These are phyloP conservation scores for Adansonia digitata DNA, from an alignment of 345 rosid species.

Conservation along the genomic window DNA sequence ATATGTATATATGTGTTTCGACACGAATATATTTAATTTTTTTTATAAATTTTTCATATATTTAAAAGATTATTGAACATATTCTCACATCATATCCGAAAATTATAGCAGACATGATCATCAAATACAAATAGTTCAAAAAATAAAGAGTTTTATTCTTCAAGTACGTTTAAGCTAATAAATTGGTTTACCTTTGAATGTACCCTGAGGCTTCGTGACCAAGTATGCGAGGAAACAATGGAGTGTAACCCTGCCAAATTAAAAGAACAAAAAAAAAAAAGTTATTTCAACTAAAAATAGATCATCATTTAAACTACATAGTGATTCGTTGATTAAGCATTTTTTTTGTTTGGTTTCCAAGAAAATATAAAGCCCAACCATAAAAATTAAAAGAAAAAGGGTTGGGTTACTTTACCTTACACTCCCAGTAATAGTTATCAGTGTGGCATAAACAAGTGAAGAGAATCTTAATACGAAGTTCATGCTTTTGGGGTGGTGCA, in stretches of 20 bases:
- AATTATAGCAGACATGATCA: too few species aligned
- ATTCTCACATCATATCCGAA: too few species aligned
- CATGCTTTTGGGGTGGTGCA: slow-evolving; percentile 82
- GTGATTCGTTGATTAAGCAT: neutral
- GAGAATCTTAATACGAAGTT: slow-evolving; percentile 79
- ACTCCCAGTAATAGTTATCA: slow-evolving; percentile 91
- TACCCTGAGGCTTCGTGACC: slow-evolving; percentile 63
- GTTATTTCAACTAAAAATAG: too few species aligned
- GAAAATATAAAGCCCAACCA: too few species aligned
- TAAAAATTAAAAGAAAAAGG: neutral
- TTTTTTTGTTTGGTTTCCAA: neutral
- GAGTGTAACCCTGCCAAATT: slow-evolving; percentile 60
- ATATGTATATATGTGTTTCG: too few species aligned
- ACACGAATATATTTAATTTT: too few species aligned
- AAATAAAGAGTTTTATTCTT: too few species aligned
- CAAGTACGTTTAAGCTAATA: too few species aligned
- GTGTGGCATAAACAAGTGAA: slow-evolving; percentile 83
- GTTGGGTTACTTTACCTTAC: slow-evolving; percentile 46
- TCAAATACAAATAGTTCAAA: too few species aligned
- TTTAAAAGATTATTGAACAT: too few species aligned
- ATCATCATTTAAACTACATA: too few species aligned
- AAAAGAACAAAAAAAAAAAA: neutral
- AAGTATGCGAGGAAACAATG: slow-evolving; percentile 68
- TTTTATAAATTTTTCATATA: too few species aligned
- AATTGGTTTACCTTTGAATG: neutral